A percentile compares a stretch with the other conserved stretches of the same genome.
Conservation (phyloP, 2,329 filamentous ascomycete species). For the Arthroderma uncinatum region DNA sequence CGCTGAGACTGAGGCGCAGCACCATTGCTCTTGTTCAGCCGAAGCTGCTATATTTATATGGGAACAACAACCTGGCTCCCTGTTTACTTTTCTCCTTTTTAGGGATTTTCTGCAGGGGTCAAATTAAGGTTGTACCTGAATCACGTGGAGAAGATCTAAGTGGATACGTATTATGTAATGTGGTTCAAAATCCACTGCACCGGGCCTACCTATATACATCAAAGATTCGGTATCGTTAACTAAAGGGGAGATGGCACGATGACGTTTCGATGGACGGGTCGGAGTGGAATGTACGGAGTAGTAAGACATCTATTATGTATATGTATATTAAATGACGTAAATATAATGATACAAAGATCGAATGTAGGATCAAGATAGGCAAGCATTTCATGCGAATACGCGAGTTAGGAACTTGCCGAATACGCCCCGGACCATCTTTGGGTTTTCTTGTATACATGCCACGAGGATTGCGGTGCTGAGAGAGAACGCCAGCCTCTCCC, state of each 20-base stretch:
- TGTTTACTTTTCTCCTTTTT: background rate
- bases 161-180: too few relatives aligned
- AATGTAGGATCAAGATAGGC: background rate
- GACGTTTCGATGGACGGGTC: too few relatives aligned
- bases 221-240: too few relatives aligned
- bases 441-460: slow-evolving; percentile 53
- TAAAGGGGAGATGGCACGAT: too few relatives aligned
- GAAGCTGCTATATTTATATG: background rate
- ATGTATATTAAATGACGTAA: background rate
- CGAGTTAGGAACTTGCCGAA: slow-evolving; percentile 50
- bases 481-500: slow-evolving; percentile 56
- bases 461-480: slow-evolving; percentile 59
- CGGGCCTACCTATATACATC: too few relatives aligned
- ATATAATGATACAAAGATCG: background rate
- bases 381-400: slow-evolving; percentile 30
- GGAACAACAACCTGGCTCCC: background rate
- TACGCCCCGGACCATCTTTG: slow-evolving; percentile 53
- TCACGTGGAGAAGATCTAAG: background rate
- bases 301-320: background rate
- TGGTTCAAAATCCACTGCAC: too few relatives aligned
- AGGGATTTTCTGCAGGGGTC: background rate
- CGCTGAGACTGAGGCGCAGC: background rate
- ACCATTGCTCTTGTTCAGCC: too few relatives aligned
- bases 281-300: too few relatives aligned
- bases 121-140: background rate